These are phyloP conservation scores for Coemansia sp. DNA, from an alignment of 192 early-diverging fungal species.

Conservation along the genomic window DNA sequence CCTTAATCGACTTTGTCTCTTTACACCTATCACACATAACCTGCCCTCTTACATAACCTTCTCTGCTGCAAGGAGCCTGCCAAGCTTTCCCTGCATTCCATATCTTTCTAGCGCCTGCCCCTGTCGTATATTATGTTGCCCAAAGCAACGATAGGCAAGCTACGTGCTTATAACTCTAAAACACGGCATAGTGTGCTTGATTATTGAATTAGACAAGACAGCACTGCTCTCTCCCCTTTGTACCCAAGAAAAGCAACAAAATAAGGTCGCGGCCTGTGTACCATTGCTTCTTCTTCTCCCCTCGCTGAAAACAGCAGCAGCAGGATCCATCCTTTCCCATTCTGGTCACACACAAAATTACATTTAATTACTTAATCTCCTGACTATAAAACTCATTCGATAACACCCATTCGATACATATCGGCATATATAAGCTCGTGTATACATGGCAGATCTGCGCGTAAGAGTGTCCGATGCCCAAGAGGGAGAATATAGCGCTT, in stretches of 20 bases:
- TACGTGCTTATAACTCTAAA: slow-evolving; percentile 7
- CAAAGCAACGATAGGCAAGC: slow-evolving; percentile 1
- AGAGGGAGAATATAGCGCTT: background rate
- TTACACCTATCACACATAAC: background rate
- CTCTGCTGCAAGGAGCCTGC: background rate
- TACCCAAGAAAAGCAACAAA: too few species aligned
- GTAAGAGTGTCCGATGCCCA: background rate
- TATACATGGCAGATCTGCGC: background rate
- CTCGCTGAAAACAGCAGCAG: too few species aligned
- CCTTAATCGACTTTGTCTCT: background rate
- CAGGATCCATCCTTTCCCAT: background rate
- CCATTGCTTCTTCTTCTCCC: too few species aligned
- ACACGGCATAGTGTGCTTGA: background rate
- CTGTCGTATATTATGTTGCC: background rate
- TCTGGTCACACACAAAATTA: background rate
- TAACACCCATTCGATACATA: background rate
- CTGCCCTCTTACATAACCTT: background rate
- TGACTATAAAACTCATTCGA: background rate
- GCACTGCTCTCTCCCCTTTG: background rate
- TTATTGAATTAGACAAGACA: background rate
- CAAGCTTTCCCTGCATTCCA: background rate
- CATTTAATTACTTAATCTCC: background rate
- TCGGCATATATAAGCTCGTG: background rate
- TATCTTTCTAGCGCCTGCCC: background rate
- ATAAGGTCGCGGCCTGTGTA: too few species aligned